Evolutionary conservation across 768 basidiomycete species (phyloP).

Genomic region (Termitomyces sp.): DNA sequence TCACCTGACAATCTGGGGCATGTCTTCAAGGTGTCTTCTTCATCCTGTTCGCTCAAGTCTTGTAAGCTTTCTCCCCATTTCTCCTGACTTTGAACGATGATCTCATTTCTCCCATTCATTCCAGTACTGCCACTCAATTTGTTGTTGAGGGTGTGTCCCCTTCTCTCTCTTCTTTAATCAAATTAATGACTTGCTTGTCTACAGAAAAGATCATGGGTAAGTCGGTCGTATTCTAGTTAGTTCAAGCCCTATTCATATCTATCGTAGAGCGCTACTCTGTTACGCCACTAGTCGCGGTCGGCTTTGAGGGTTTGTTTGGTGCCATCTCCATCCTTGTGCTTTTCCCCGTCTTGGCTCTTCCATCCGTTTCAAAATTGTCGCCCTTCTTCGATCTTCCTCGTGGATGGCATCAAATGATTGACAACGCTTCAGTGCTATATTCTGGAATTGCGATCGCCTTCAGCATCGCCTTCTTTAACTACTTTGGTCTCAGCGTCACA

Average conservation of each 20-base stretch:
- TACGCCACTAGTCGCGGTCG: slow-evolving; percentile 88
- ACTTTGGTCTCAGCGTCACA: slow-evolving; percentile 90
- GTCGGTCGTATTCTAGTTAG: slow-evolving; percentile 2
- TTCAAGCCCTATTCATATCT: background rate
- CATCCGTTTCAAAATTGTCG: slow-evolving; percentile 55
- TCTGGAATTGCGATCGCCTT: slow-evolving; percentile 67
- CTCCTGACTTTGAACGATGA: slow-evolving; percentile 16
- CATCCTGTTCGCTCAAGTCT: slow-evolving; percentile 90
- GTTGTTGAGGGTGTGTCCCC: slow-evolving; percentile 46
- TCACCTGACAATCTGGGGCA: slow-evolving; percentile 12
- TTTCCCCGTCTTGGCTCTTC: slow-evolving; percentile 75
- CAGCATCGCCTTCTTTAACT: slow-evolving; percentile 82
- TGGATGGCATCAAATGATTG: slow-evolving; percentile 86
- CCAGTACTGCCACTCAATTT: slow-evolving; percentile 85
- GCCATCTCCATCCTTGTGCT: slow-evolving; percentile 70
- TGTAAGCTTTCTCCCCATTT: slow-evolving; percentile 45
- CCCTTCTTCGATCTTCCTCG: slow-evolving; percentile 84
- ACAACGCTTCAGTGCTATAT: slow-evolving; percentile 66
- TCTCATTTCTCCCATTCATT: slow-evolving; percentile 4
- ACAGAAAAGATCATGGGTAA: slow-evolving; percentile 83
- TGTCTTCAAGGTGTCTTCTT: slow-evolving; percentile 71
- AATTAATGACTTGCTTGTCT: slow-evolving; percentile 7
- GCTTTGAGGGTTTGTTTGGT: slow-evolving; percentile 93
- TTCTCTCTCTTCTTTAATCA: slow-evolving; percentile 9
- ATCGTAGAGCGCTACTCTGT: slow-evolving; percentile 63